These are phyloP conservation scores for Vaccinium corymbosum DNA, from an alignment of 148 eudicot species.

Conservation along the genomic window DNA sequence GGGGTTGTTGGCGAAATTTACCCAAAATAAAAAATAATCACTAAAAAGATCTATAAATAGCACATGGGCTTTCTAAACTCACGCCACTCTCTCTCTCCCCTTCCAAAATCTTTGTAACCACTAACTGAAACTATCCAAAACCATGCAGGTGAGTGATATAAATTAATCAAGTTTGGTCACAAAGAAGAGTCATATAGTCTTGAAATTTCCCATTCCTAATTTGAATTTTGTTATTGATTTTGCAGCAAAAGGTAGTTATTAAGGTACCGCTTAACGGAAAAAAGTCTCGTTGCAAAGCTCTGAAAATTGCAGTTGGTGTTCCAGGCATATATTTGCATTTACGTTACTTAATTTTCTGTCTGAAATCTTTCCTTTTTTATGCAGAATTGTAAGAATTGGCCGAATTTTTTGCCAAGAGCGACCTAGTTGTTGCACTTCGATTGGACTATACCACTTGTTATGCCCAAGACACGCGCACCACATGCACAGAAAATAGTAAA, in stretches of 20 bases:
- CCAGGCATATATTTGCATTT: neutral
- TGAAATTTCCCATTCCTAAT: neutral
- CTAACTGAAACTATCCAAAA: neutral
- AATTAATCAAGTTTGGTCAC: neutral
- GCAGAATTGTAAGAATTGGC: neutral
- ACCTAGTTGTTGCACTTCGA: too few relatives aligned
- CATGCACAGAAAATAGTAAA: too few relatives aligned
- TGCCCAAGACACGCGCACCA: too few relatives aligned
- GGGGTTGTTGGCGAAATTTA: too few relatives aligned
- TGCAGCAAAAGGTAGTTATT: conserved; percentile 8
- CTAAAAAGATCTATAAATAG: neutral
- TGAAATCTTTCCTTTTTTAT: neutral
- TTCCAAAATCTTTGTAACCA: neutral
- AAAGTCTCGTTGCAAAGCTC: neutral
- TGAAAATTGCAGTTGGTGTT: neutral
- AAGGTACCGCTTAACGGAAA: neutral
- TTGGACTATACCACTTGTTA: too few relatives aligned
- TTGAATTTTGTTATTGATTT: neutral
- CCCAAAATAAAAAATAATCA: too few relatives aligned
- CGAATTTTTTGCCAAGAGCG: too few relatives aligned
- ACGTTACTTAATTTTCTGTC: neutral
- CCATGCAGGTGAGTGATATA: neutral
- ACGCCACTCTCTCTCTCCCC: neutral
- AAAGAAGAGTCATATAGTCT: neutral
- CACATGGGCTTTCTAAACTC: neutral